These are phyloP conservation scores for Forsythia suspensa DNA, from an alignment of 257 asterid species.

Conservation along the genomic window DNA sequence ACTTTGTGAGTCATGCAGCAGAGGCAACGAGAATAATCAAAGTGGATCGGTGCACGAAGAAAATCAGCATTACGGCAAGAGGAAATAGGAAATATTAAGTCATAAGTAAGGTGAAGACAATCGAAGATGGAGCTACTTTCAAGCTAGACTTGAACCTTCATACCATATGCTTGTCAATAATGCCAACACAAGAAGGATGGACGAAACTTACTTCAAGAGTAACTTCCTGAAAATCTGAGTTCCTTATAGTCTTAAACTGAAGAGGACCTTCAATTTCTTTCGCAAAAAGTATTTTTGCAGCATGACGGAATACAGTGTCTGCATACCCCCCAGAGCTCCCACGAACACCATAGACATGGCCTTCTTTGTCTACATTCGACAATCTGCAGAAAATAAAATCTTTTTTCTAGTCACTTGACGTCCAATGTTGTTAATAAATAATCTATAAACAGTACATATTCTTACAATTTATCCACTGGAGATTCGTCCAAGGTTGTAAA, in stretches of 20 bases:
- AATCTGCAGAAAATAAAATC: slow-evolving; percentile 43
- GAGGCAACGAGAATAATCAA: not conserved
- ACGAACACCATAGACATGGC: slow-evolving; percentile 64
- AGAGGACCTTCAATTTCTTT: slow-evolving; percentile 73
- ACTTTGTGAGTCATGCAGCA: not conserved
- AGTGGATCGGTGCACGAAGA: slow-evolving; percentile 7
- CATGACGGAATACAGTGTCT: slow-evolving; percentile 75
- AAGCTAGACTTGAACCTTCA: slow-evolving; percentile 1
- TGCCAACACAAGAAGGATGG: slow-evolving; percentile 9
- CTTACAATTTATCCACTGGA: slow-evolving; percentile 86
- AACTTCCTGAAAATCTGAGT: slow-evolving; percentile 86
- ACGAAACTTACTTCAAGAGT: slow-evolving; percentile 72
- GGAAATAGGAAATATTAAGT: not conserved
- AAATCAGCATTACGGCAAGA: not conserved
- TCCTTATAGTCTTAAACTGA: slow-evolving; percentile 71
- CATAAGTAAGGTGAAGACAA: not conserved
- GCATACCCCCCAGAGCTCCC: slow-evolving; percentile 99
- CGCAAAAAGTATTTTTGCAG: slow-evolving; percentile 66
- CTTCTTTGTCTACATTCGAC: slow-evolving; percentile 70
- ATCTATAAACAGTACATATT: slow-evolving; percentile 12
- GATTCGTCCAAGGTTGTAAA: slow-evolving; percentile 75
- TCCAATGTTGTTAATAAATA: slow-evolving; percentile 4
- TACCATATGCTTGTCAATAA: not conserved
- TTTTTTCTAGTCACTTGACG: slow-evolving; percentile 16
- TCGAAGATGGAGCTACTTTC: slow-evolving; percentile 12